Percentiles rank a stretch among this genome's conserved stretches.
Evolutionary conservation across 441 rosid species (phyloP).

Genomic region (Viola pubescens): DNA sequence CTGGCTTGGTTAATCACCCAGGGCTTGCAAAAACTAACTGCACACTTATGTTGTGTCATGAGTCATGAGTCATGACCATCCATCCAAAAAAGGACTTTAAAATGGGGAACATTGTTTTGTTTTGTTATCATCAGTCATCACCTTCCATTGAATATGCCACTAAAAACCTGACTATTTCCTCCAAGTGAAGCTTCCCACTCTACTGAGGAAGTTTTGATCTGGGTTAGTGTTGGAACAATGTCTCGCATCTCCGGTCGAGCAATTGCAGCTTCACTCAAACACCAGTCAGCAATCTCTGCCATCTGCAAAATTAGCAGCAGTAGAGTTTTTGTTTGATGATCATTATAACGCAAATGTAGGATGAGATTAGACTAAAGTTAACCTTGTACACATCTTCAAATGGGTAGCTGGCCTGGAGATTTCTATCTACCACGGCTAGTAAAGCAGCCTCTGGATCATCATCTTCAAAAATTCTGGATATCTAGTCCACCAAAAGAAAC

Average conservation of each 20-base stretch:
- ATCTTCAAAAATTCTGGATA: conserved; percentile 33
- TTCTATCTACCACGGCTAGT: conserved; percentile 35
- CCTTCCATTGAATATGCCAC: conserved; percentile 48
- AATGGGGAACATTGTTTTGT: too few relatives aligned
- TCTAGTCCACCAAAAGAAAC: conserved; percentile 16
- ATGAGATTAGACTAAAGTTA: conserved; percentile 8
- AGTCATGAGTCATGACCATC: too few relatives aligned
- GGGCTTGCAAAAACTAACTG: too few relatives aligned
- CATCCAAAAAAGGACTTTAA: too few relatives aligned
- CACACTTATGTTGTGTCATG: too few relatives aligned
- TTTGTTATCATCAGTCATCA: conserved; percentile 19
- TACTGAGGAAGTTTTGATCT: conserved; percentile 32
- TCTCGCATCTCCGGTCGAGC: conserved; percentile 57
- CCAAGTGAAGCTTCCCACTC: conserved; percentile 69
- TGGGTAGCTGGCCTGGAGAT: conserved; percentile 41
- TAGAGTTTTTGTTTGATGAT: neutral
- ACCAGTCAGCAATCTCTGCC: conserved; percentile 49
- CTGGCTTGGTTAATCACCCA: too few relatives aligned
- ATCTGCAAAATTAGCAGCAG: conserved; percentile 26
- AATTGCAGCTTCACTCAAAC: conserved; percentile 44
- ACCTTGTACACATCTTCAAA: conserved; percentile 47
- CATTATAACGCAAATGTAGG: neutral
- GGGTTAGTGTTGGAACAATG: conserved; percentile 31
- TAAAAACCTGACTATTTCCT: conserved; percentile 53
- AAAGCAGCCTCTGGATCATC: conserved; percentile 40